Conservation (phyloP, 1,284 basidiomycete genomes). For the Boletus mariae region DNA sequence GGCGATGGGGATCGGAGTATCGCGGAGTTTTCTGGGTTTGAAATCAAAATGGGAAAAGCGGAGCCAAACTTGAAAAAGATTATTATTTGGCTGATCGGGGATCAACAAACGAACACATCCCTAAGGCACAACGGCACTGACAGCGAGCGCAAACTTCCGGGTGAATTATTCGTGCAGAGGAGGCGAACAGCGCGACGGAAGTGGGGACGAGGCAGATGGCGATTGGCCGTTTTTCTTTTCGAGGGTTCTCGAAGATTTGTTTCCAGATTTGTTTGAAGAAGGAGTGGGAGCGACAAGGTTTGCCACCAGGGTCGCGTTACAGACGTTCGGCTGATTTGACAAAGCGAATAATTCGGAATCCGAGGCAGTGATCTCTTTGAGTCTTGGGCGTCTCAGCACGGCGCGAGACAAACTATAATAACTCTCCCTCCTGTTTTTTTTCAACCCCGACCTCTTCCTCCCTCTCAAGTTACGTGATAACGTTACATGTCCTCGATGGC, state of each 20-base stretch:
- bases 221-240: constrained; percentile 15
- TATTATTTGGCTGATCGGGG: constrained; percentile 34
- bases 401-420: constrained; percentile 32
- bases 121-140: constrained; percentile 27
- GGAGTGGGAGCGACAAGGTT: constrained; percentile 23
- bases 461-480: constrained; percentile 36
- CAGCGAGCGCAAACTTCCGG: constrained; percentile 31
- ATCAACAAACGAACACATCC: constrained; percentile 34
- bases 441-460: constrained; percentile 33
- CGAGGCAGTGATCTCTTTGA: constrained; percentile 29
- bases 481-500: constrained; percentile 42
- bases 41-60: constrained; percentile 26
- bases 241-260: constrained; percentile 31
- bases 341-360: constrained; percentile 49
- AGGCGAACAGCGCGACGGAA: not conserved
- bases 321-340: constrained; percentile 47
- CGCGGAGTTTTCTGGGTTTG: constrained; percentile 29
- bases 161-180: not conserved
- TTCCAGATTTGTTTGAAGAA: constrained; percentile 27
- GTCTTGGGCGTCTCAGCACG: constrained; percentile 25
- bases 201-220: constrained; percentile 14
- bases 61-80: constrained; percentile 32
- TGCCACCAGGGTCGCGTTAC: constrained; percentile 43
- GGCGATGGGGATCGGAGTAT: constrained; percentile 11
- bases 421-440: constrained; percentile 30